Base-by-base conservation (phyloP, 1,284 basidiomycete species). In the Malassezia pachydermatis region DNA sequence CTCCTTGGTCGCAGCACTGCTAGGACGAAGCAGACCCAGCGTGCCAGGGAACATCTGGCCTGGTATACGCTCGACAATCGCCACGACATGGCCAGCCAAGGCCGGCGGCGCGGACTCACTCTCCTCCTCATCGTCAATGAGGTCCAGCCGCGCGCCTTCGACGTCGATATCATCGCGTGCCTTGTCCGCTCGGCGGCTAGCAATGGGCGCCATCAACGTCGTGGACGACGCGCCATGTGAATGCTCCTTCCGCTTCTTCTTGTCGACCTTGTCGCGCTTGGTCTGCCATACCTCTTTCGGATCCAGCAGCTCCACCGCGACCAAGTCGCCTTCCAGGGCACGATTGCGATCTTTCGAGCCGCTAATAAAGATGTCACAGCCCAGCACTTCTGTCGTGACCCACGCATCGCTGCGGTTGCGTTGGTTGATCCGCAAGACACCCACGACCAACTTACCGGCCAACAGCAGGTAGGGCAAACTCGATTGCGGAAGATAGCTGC, bases 181-280 rank as follows among this genome's bases (percentile, higher is more conserved):
- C 81, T 99, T 99, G 77, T 98, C 94, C 60, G 90, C 85, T 76
- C 86, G 89, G 67, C 89, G 84, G 41, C 81, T 82, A 20, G 46
- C 22, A 25, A 20, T n/a, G 1, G 23, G 42, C 20, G 41, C 25
- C 1, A 30, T 13, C 4, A 33, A 19, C 20, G 23, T 27, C 7
- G 23, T 10, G n/a, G 27, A 63, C 57, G 82, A 66, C 41, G 76
- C 75, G 63, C 89, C 87, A 72, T 88, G 94, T 22, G 25, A 16
- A 76, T 99, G 94, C 75, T 99, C 94, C 80, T 99, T 99, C 46
- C 65, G 60, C 59, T 65, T 64, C 60, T 71, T 71, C 65, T 99
- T 99, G 77, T 98, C 94, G 73, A 98, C 92, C 76, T 99, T 99
- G 76, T 98, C 94, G 76, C 96, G 96, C 78, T 99, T 99, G 13